Evolutionary conservation across 768 basidiomycete species (phyloP), one percentile per base, ranked within the genome.

Genomic region (Lanmaoa pseudosensibilis): DNA sequence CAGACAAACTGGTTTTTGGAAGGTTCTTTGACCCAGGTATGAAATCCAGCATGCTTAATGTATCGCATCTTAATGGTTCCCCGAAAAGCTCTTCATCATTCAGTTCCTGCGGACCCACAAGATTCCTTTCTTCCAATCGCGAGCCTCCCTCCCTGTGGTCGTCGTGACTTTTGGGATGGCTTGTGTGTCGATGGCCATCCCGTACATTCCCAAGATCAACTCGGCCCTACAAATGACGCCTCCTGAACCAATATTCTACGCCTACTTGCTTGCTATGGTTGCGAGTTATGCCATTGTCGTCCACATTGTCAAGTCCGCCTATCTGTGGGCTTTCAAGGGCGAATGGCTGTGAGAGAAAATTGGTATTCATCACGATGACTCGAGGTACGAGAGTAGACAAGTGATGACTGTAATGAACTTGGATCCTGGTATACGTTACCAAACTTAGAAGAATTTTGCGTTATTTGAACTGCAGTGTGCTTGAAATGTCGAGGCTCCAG

Each of bases 1-100:
- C 73, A 74, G 51, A 73, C 74, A 16, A 61, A 74, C 54, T 73
- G 72, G 72, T 73, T 73, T 52, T 62, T 73, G 36, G 72, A 73
- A 52, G 73, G 72, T 13, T 70, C 73, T 37, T 41, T 73, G 47
- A 74, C 72, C 5, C 72, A 75, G 65, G 73, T 74, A 61, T 44
- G 56, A 25, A n/a, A 40, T 27, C n/a, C 13, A 12, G 9, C 10
- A 13, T 45, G 4, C 12, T 5, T 16, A 11, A 19, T 21, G 32
- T 11, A 12, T 23, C 7, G 4, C 12, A 30, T 40, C 9, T 43
- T 61, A 15, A 64, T n/a, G 12, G 5, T 30, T 34, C 18, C 12
- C 23, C 40, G 13, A 46, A 60, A 50, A 71, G 69, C 65, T 71
- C 38, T 71, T 71, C 23, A 67, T 71, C 32, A 73, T 71, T 16